Base-by-base conservation (phyloP, 2,329 filamentous ascomycete species). In the Falciphora oryzae region DNA sequence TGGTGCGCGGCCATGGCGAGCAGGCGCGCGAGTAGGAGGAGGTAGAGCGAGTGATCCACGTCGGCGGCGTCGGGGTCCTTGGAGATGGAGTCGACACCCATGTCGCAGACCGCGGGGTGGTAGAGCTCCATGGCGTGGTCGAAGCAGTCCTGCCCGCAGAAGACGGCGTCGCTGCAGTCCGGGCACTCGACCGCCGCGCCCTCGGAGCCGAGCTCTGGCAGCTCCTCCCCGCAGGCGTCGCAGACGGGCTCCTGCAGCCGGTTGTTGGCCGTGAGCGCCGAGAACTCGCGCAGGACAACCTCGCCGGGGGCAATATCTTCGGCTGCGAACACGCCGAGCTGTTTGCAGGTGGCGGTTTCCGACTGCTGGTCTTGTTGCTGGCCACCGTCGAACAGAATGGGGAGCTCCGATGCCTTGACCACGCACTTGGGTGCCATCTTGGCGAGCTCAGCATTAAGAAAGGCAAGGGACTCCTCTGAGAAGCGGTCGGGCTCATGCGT, bases 251-350 rank as follows among this genome's bases (percentile, higher is more conserved):
- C 93, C 73, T 96, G 92, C 16, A 95, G 84, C 35, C 92, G 88
- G 73, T 95, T 95, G 70, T 94, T 95, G 59, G 92, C 93, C 2
- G 93, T 97, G 57, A 99, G 80, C 10, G 97, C 83, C 11, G 93
- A 95, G 66, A 89, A 91, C 73, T 99, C 95, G 61, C 85, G 80
- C 35, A 99, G 83, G 2, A 97, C 87, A 7, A 83, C 81, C 73
- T 96, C 90, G 13, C 90, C 91, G 0, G 92, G 86, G 0, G 80
- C 78, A 53, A 98, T 91, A 68, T 96, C 89, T 68, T 91, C 85
- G 70, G 87, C 91, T 10, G 93, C 94, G 74, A 98, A 98, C 4
- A 99, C 83, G 5, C 95, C 95, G 0, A 99, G 84, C 75, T 99
- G 95, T 66, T 85, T 84, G 69, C 87, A 88, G 6, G 44, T 10